Percentiles rank a stretch among this genome's conserved stretches.
Conservation (phyloP, 306 rosid genomes). For the Rubus idaeus region DNA sequence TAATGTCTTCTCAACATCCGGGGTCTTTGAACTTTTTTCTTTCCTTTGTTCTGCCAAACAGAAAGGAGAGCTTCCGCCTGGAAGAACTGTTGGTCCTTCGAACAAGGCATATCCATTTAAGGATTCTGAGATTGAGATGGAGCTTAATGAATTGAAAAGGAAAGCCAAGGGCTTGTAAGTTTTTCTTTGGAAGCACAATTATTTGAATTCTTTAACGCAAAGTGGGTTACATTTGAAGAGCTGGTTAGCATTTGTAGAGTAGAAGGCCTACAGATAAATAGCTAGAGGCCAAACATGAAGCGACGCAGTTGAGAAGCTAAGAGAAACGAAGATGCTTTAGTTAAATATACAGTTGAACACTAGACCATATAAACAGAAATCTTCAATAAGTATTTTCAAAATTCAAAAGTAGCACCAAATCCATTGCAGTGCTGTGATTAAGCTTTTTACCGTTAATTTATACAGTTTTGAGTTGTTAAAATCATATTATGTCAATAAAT, state of each 20-base stretch:
- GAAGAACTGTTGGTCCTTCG: conserved; percentile 50
- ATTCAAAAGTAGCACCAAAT: too few relatives aligned
- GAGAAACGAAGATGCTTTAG: too few relatives aligned
- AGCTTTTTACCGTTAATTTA: too few relatives aligned
- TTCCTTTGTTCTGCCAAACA: conserved; percentile 27
- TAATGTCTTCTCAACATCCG: neutral
- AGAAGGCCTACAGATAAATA: conserved; percentile 35
- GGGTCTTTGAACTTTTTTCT: neutral
- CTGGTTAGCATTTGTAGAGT: conserved; percentile 27
- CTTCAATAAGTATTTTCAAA: too few relatives aligned
- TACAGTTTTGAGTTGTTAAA: too few relatives aligned
- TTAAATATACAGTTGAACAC: too few relatives aligned
- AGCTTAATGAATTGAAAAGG: conserved; percentile 76
- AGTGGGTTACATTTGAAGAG: conserved; percentile 23
- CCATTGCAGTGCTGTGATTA: too few relatives aligned
- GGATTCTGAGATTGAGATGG: conserved; percentile 76
- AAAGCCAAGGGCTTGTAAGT: conserved; percentile 61
- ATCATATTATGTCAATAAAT: too few relatives aligned
- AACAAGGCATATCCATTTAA: conserved; percentile 57
- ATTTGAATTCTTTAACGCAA: conserved; percentile 17
- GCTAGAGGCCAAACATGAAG: conserved; percentile 31
- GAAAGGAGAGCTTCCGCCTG: conserved; percentile 97
- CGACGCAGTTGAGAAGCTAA: neutral
- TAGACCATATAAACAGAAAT: too few relatives aligned
- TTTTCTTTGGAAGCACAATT: neutral